phyloP scores from a whole-genome alignment of 2,329 filamentous ascomycete species.

The Talaromyces rugulosus region DNA sequence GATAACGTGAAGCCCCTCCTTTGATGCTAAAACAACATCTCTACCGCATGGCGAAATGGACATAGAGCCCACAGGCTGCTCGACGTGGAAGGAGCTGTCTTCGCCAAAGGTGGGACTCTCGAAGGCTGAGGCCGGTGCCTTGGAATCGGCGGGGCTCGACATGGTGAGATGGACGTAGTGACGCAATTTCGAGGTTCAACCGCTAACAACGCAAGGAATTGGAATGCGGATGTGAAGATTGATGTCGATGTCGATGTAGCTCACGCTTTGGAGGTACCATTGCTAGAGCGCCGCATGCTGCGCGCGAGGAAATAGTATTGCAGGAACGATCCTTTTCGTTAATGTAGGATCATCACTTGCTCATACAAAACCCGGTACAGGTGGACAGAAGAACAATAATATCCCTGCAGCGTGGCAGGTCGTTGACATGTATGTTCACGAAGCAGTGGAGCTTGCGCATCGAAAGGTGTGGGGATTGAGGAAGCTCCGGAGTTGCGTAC shows the following conservation, averaged over 20 bases:
- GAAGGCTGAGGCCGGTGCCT: slow-evolving; percentile 54
- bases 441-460: slow-evolving; percentile 10
- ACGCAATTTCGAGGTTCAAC: neutral
- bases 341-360: neutral
- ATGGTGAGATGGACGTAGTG: slow-evolving; percentile 15
- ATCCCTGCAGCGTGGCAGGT: neutral
- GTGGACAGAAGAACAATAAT: neutral
- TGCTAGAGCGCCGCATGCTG: slow-evolving; percentile 4
- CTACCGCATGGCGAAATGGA: slow-evolving; percentile 89
- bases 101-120: slow-evolving; percentile 85
- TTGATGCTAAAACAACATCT: slow-evolving; percentile 86
- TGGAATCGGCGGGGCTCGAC: slow-evolving; percentile 33
- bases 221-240: neutral
- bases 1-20: slow-evolving; percentile 84
- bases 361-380: neutral
- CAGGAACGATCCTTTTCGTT: too few relatives aligned
- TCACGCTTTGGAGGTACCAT: neutral
- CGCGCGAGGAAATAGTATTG: neutral
- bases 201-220: neutral
- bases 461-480: neutral
- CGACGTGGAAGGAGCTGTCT: slow-evolving; percentile 78
- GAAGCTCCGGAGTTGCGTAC: slow-evolving; percentile 7
- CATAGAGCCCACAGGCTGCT: slow-evolving; percentile 76
- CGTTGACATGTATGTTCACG: neutral
- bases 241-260: neutral